phyloP scores from a whole-genome alignment of 2,329 filamentous ascomycete genomes.

The Aotearoamyces nothofagi region DNA sequence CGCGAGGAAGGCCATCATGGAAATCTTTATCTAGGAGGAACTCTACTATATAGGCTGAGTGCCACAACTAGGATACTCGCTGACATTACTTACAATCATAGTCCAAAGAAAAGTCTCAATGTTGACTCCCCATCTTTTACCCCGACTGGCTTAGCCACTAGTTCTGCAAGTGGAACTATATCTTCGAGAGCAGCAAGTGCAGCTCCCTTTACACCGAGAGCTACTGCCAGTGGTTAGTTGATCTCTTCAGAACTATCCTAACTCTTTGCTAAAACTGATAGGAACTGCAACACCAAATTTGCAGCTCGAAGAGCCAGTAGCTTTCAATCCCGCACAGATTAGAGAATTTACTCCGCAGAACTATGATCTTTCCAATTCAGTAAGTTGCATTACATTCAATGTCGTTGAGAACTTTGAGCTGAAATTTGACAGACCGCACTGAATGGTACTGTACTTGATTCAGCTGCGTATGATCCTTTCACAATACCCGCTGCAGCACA shows the following conservation, averaged over 20 bases:
- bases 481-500: constrained; percentile 39
- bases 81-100: no score
- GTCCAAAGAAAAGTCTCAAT: constrained; percentile 66
- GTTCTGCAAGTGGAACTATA: constrained; percentile 55
- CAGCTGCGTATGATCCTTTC: constrained; percentile 45
- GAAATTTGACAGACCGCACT: constrained; percentile 23
- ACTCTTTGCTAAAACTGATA: constrained; percentile 8
- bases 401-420: no score
- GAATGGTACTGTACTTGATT: constrained; percentile 34
- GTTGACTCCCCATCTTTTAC: constrained; percentile 96
- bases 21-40: no score
- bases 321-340: constrained; percentile 41
- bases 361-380: constrained; percentile 35
- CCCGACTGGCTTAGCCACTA: constrained; percentile 37
- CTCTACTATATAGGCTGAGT: no score
- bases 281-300: constrained; percentile 18
- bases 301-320: constrained; percentile 20
- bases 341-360: constrained; percentile 42
- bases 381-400: constrained; percentile 17
- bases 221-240: constrained; percentile 22
- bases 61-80: no score
- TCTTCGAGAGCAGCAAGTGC: constrained; percentile 85
- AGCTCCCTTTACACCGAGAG: constrained; percentile 68
- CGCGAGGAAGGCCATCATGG: no score
- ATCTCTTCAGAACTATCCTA: neutral